Evolutionary conservation across 2,329 filamentous ascomycete genomes (phyloP), one percentile per base, ranked within the genome.

Genomic region (Penicillium sp.): DNA sequence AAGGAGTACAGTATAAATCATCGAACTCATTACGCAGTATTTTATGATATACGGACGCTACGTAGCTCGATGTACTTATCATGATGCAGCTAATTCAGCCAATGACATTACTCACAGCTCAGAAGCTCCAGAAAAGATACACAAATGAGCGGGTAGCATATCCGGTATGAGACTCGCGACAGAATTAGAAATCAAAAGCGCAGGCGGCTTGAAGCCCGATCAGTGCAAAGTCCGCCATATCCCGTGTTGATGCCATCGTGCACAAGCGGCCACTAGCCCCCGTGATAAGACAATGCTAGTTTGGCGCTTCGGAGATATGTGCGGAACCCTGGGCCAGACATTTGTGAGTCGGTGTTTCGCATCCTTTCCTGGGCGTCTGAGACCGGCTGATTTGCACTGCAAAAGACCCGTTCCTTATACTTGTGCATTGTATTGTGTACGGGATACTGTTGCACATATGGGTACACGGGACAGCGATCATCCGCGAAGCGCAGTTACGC

Each of bases 401-500:
- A 51, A 31, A 22, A 14, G 7, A 11, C 24, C 29, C 29, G 13
- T 50, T 22, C n/a, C 11, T 49, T 24, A 42, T 43, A 27, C 11
- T 38, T 47, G 7, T 13, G n/a, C 18, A 36, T 21, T 31, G 40
- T 18, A n/a, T 27, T 27, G 24, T 27, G 24, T 27, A 27, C 24
- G 8, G 24, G 8, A 8, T 27, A 36, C 13, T 36, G 43, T 57
- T 22, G 49, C 34, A 54, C 43, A 44, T 29, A 40, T 47, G 11
- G 24, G 6, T 45, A 31, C 39, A 36, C 18, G 40, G 16, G 29
- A 39, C 36, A 57, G 54, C 49, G 52, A 56, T 59, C 58, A 59
- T 46, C 59, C 52, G 60, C 59, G 56, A 61, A 60, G 54, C 59
- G 57, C 57, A 57, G 58, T 59, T 62, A 62, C 47, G 42, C 50